phyloP scores from a whole-genome alignment of 495 filamentous ascomycete species.

The Trichoderma reesei region DNA sequence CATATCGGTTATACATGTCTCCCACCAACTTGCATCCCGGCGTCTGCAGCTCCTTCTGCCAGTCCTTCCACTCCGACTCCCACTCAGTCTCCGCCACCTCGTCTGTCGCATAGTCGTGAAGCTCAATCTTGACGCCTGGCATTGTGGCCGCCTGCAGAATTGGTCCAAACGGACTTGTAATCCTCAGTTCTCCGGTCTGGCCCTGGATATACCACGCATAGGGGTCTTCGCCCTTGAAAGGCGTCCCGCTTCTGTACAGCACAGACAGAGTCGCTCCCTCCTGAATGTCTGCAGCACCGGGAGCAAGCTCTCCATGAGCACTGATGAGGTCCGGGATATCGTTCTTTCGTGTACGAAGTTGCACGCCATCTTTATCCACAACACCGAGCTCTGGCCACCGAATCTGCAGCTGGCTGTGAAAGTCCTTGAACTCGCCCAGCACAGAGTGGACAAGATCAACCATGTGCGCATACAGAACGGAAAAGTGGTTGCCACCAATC shows the following conservation, averaged over 20 bases:
- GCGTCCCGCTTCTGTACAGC: conserved; percentile 36
- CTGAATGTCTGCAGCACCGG: conserved; percentile 19
- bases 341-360: conserved; percentile 18
- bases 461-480: conserved; percentile 43
- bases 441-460: conserved; percentile 31
- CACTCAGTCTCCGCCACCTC: conserved; percentile 33
- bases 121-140: conserved; percentile 28
- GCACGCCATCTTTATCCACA: conserved; percentile 17
- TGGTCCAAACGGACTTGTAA: conserved; percentile 24
- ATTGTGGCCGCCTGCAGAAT: conserved; percentile 28
- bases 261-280: conserved; percentile 31
- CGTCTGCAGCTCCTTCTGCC: conserved; percentile 28
- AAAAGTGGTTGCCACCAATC: conserved; percentile 41
- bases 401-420: conserved; percentile 33
- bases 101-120: conserved; percentile 33
- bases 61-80: conserved; percentile 27
- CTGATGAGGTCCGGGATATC: conserved; percentile 40
- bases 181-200: conserved; percentile 43
- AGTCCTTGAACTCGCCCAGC: conserved; percentile 33
- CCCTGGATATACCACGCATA: conserved; percentile 47
- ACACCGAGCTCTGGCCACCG: conserved; percentile 35
- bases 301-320: conserved; percentile 33
- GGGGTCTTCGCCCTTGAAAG: conserved; percentile 37
- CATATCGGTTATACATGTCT: not conserved
- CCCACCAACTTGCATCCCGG: conserved; percentile 22